These are phyloP conservation scores for Russula vinacea DNA, from an alignment of 768 basidiomycete genomes.

Conservation along the genomic window DNA sequence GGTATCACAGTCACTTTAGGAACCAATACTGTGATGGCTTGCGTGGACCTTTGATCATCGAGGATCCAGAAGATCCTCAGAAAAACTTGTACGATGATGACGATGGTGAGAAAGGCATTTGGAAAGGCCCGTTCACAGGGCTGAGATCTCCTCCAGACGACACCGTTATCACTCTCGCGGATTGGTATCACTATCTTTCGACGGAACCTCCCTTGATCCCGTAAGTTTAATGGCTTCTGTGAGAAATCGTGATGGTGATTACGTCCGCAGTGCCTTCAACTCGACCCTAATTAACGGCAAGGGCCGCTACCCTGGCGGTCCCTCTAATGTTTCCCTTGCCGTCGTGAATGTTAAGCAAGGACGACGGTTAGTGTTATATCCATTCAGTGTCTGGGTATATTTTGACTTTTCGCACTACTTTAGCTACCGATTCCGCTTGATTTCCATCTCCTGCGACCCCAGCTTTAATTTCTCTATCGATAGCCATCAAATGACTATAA, in stretches of 20 bases:
- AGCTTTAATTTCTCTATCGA: constrained; percentile 34
- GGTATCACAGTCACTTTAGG: constrained; percentile 37
- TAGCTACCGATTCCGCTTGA: constrained; percentile 54
- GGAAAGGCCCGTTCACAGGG: neutral
- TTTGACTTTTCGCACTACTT: constrained; percentile 17
- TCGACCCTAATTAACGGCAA: constrained; percentile 53
- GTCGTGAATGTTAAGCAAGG: constrained; percentile 45
- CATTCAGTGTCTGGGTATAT: neutral
- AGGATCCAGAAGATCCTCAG: constrained; percentile 44
- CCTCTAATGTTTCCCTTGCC: constrained; percentile 38
- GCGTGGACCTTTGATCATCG: constrained; percentile 40
- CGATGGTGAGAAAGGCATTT: constrained; percentile 32
- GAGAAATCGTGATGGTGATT: neutral
- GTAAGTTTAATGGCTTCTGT: neutral
- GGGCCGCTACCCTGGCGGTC: constrained; percentile 46
- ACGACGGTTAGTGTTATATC: constrained; percentile 22
- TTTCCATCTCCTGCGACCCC: constrained; percentile 49
- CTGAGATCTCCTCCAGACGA: constrained; percentile 32
- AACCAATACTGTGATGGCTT: constrained; percentile 40
- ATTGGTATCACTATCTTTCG: constrained; percentile 48
- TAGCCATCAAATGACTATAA: constrained; percentile 33
- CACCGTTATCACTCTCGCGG: constrained; percentile 50
- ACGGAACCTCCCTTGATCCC: constrained; percentile 30
- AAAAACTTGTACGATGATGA: constrained; percentile 42
- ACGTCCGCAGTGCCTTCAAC: constrained; percentile 32